phyloP scores from a whole-genome alignment of 164 flowering plant species.

The Aristolochia californica region DNA sequence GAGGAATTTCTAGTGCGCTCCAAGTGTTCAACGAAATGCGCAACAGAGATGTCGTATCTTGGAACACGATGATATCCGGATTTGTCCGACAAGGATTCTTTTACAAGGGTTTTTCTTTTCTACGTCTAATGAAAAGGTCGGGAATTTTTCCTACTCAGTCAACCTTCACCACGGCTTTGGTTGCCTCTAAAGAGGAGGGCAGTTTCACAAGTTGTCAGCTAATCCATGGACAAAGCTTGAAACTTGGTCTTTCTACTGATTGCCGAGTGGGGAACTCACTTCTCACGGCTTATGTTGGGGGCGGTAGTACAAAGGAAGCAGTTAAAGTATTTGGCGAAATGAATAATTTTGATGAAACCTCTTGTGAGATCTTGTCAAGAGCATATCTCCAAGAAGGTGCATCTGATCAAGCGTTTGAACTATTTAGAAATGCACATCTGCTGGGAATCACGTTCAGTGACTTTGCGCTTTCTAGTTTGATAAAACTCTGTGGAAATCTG shows the following conservation, averaged over 20 bases:
- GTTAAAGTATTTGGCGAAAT: slow-evolving; percentile 12
- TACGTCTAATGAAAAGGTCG: slow-evolving; percentile 13
- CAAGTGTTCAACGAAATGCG: slow-evolving; percentile 15
- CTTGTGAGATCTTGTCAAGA: slow-evolving; percentile 18
- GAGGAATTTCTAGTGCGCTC: slow-evolving; percentile 3
- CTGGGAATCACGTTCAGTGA: slow-evolving; percentile 6
- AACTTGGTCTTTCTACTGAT: slow-evolving; percentile 16
- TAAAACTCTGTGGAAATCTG: slow-evolving; percentile 9
- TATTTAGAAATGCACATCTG: slow-evolving; percentile 10
- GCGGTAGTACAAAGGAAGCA: slow-evolving; percentile 9
- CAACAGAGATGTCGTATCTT: slow-evolving; percentile 18
- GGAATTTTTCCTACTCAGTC: slow-evolving; percentile 17
- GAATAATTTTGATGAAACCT: slow-evolving; percentile 14
- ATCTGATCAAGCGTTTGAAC: slow-evolving; percentile 10
- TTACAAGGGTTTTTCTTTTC: slow-evolving; percentile 7
- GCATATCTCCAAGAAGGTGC: slow-evolving; percentile 11
- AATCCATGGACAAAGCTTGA: slow-evolving; percentile 18
- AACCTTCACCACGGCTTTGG: slow-evolving; percentile 15
- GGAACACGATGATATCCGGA: slow-evolving; percentile 22
- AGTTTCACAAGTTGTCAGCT: slow-evolving; percentile 5
- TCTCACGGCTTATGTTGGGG: slow-evolving; percentile 16
- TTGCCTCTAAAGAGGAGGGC: slow-evolving; percentile 10
- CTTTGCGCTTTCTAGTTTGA: slow-evolving; percentile 15
- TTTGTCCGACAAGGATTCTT: slow-evolving; percentile 4
- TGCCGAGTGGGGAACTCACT: slow-evolving; percentile 15